Base-by-base conservation (phyloP, 176 grass and related monocot genomes). In the Phragmites australis region DNA sequence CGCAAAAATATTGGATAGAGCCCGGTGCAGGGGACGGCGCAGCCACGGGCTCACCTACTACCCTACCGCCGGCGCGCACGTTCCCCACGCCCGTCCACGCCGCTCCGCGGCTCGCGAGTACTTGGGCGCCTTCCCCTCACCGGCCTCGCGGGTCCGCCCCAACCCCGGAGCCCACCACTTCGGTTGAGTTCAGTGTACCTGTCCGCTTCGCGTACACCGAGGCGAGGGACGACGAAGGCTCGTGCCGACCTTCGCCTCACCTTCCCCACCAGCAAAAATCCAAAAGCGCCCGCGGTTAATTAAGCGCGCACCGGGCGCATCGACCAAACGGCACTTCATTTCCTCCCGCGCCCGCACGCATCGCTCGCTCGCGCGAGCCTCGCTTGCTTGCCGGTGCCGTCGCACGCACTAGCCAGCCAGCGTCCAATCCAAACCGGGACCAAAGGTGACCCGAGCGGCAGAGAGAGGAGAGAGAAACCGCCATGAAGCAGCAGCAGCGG, bases 401-500 rank as follows among this genome's bases (percentile, higher is more conserved):
- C 72, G 72, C 71, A 29, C 67, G 23, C 62, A 32, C 42, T 69
- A 62, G 50, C 49, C 46, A 11, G 39, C 12, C 45, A 13, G 52
- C 43, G 74, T 48, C 54, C 66, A 54, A 81, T 39, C 52, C 23
- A 25, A 26, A 41, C 14, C 43, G 6, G 7, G 34, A 5, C 57
- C 83, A 68, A 82, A 73, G 58, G 83, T 82, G 83, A 86, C 48
- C 82, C 17, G 18, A 77, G 56, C 17, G 10, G 25, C 9, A 30
- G 46, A 19, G 54, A 31, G 42, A 17, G 59, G 47, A 13, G 54
- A 18, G 59, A 86, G 88, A 90, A 83, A 73, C 63, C 83, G 83
- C 79, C 88, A 74, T 86, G 88, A 83, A 87, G 74, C 81, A 74
- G 43, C 76, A 22, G 18, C 30, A 10, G 29, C 18, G 29, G 59